Evolutionary conservation across 78 protist genomes (phyloP).

Genomic region (Dictyostelium brefeldianum): DNA sequence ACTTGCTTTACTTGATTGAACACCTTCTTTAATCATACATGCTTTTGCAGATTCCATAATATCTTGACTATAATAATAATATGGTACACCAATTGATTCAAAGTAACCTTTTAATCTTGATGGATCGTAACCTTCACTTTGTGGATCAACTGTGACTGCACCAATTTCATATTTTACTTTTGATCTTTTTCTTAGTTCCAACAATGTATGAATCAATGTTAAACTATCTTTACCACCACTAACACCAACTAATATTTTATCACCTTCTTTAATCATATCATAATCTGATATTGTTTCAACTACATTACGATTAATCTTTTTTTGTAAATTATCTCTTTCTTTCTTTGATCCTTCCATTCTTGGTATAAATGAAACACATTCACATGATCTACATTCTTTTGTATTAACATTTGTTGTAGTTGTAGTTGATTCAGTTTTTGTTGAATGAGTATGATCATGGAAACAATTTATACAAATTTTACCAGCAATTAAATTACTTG

Average conservation of each 20-base stretch:
- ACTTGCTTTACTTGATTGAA: conserved; percentile 21
- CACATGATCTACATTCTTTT: conserved; percentile 62
- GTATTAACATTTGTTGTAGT: background rate
- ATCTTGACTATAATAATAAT: conserved; percentile 30
- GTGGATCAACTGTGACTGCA: conserved; percentile 92
- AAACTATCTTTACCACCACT: conserved; percentile 94
- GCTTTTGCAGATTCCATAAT: conserved; percentile 28
- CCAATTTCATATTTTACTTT: conserved; percentile 83
- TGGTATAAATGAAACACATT: conserved; percentile 51
- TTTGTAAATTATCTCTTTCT: conserved; percentile 27
- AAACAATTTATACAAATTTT: conserved; percentile 52
- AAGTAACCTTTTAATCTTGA: conserved; percentile 79
- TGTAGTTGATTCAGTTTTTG: background rate
- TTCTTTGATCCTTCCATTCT: conserved; percentile 44
- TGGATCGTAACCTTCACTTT: conserved; percentile 92
- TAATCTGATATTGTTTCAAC: conserved; percentile 69
- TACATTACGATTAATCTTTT: conserved; percentile 26
- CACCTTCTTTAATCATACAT: conserved; percentile 20
- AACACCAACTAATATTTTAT: conserved; percentile 86
- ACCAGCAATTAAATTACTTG: conserved; percentile 8
- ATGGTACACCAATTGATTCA: conserved; percentile 52
- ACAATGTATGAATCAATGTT: conserved; percentile 81
- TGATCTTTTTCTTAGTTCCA: conserved; percentile 30
- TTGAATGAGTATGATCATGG: conserved; percentile 17
- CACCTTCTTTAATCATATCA: conserved; percentile 88